phyloP scores from a whole-genome alignment of 1,284 basidiomycete genomes.

The Puccinia polysora region DNA sequence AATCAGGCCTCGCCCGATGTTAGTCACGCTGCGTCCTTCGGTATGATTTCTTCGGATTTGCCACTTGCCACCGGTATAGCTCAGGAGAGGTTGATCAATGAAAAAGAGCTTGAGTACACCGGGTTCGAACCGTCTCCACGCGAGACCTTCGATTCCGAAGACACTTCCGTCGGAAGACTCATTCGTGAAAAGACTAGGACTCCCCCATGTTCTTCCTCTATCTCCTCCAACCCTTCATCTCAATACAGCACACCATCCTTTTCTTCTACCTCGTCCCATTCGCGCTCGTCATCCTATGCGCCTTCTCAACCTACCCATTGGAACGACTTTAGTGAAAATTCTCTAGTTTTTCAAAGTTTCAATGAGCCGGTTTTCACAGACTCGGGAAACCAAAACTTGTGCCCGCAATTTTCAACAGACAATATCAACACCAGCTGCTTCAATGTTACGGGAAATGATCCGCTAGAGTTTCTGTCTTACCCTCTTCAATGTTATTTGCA shows the following conservation, averaged over 20 bases:
- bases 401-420: background rate
- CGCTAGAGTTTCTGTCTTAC: too few species aligned
- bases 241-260: constrained; percentile 28
- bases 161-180: background rate
- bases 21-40: too few species aligned
- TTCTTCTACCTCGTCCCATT: constrained; percentile 5
- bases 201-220: background rate
- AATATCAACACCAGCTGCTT: too few species aligned
- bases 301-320: background rate
- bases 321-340: background rate
- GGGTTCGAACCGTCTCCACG: too few species aligned
- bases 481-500: constrained; percentile 17
- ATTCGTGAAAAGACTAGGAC: background rate
- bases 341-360: background rate
- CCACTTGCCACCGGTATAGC: too few species aligned
- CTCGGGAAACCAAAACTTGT: background rate
- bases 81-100: too few species aligned
- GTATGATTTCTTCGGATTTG: too few species aligned
- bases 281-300: constrained; percentile 5
- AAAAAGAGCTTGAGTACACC: too few species aligned
- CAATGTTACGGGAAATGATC: too few species aligned
- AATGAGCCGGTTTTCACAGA: background rate
- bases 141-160: background rate
- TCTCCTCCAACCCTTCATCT: background rate
- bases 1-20: too few species aligned